Conservation (phyloP, 805 yeast species). For the Candida incommunis region DNA sequence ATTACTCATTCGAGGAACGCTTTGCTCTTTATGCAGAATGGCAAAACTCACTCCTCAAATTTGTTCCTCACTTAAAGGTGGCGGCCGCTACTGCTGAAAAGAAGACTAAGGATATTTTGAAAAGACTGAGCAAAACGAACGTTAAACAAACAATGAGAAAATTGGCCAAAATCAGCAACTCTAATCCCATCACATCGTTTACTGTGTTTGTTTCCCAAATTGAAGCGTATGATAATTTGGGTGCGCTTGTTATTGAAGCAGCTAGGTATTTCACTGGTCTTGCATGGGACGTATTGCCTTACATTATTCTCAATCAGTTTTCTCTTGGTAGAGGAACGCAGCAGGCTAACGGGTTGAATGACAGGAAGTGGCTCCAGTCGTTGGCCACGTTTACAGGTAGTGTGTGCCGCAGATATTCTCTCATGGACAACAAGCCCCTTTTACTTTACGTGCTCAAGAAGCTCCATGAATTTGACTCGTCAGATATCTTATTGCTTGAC, state of each 20-base stretch:
- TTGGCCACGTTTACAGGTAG: slow-evolving; percentile 68
- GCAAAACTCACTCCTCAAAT: slow-evolving; percentile 41
- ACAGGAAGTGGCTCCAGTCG: slow-evolving; percentile 72
- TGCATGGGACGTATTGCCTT: slow-evolving; percentile 77
- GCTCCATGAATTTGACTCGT: slow-evolving; percentile 42
- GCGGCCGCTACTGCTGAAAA: slow-evolving; percentile 59
- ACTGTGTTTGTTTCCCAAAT: slow-evolving; percentile 61
- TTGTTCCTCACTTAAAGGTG: slow-evolving; percentile 38
- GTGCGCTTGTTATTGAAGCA: slow-evolving; percentile 61
- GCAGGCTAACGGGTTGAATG: slow-evolving; percentile 69
- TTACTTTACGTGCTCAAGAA: slow-evolving; percentile 46
- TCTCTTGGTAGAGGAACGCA: slow-evolving; percentile 52
- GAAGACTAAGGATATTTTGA: slow-evolving; percentile 61
- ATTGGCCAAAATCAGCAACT: slow-evolving; percentile 53
- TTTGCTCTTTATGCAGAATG: slow-evolving; percentile 75
- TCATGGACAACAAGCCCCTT: slow-evolving; percentile 49
- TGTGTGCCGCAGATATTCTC: slow-evolving; percentile 39
- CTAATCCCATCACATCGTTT: slow-evolving; percentile 71
- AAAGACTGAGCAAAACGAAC: slow-evolving; percentile 71
- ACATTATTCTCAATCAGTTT: slow-evolving; percentile 55
- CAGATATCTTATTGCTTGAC: slow-evolving; percentile 48
- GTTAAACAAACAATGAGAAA: slow-evolving; percentile 57
- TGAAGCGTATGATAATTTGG: slow-evolving; percentile 84
- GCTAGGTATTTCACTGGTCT: slow-evolving; percentile 60
- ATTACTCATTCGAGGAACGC: slow-evolving; percentile 47